These are phyloP conservation scores for Microcyclospora pomicola DNA, from an alignment of 2,329 filamentous ascomycete genomes.

Conservation along the genomic window DNA sequence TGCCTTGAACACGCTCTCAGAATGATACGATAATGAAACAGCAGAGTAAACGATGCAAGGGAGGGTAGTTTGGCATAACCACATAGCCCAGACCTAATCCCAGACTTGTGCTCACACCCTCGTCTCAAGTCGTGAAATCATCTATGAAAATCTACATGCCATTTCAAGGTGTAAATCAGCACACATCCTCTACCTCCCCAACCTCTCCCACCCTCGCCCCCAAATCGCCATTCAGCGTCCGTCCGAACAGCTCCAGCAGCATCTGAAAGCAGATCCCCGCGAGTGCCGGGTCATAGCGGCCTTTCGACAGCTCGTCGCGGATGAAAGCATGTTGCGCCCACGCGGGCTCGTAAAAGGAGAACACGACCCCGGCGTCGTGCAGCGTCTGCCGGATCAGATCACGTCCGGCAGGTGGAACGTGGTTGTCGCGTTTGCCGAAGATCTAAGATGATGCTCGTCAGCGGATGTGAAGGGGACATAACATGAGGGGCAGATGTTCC, in stretches of 20 bases:
- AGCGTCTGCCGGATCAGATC: constrained; percentile 74
- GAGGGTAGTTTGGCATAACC: no score
- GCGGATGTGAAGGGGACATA: no score
- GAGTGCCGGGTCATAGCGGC: constrained; percentile 80
- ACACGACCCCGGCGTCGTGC: constrained; percentile 58
- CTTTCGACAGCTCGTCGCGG: constrained; percentile 76
- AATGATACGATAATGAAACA: no score
- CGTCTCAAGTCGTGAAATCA: no score
- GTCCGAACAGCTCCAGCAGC: constrained; percentile 69
- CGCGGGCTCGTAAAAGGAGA: constrained; percentile 79
- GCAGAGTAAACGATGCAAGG: no score
- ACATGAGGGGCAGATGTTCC: no score
- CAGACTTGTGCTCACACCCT: no score
- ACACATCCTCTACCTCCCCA: constrained; percentile 25
- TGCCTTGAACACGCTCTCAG: no score
- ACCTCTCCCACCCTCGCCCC: constrained; percentile 48
- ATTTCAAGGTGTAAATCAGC: no score
- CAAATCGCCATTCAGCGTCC: constrained; percentile 64
- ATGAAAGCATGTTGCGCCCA: constrained; percentile 95
- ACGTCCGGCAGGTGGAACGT: constrained; percentile 69
- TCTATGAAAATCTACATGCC: no score
- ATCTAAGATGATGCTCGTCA: constrained; percentile 35
- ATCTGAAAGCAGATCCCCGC: constrained; percentile 85
- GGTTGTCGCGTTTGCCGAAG: constrained; percentile 81
- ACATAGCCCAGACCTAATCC: no score